A percentile compares a stretch with the other conserved stretches of the same genome.
Evolutionary conservation across 2,329 filamentous ascomycete species (phyloP).

Genomic region (Nannizziopsis barbatae): DNA sequence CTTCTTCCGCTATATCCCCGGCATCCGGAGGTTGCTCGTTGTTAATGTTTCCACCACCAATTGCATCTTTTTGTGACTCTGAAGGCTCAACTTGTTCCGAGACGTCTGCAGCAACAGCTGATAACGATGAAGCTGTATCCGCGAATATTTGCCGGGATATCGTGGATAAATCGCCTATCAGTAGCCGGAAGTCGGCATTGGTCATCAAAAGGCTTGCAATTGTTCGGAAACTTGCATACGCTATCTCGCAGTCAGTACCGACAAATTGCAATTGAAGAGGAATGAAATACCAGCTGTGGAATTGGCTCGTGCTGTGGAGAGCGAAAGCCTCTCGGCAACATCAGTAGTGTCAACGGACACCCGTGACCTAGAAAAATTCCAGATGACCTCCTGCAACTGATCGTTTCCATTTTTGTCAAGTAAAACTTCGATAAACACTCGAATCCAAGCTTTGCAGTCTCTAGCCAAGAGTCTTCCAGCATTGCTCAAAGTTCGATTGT

Average conservation of each 20-base stretch:
- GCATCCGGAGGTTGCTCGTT: constrained; percentile 43
- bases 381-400: constrained; percentile 84
- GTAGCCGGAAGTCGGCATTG: constrained; percentile 80
- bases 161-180: constrained; percentile 67
- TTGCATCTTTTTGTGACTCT: constrained; percentile 43
- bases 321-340: constrained; percentile 49
- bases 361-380: constrained; percentile 67
- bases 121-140: constrained; percentile 71
- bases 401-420: constrained; percentile 72
- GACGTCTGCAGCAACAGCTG: constrained; percentile 61
- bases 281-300: constrained; percentile 50
- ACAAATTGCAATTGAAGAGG: neutral
- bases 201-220: constrained; percentile 75
- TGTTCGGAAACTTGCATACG: constrained; percentile 71
- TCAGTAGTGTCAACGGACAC: constrained; percentile 57
- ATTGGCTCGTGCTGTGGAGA: constrained; percentile 57
- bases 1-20: constrained; percentile 52
- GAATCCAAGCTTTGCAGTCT: constrained; percentile 61
- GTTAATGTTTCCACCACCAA: constrained; percentile 37
- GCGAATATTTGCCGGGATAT: constrained; percentile 75
- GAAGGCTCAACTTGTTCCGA: constrained; percentile 64
- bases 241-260: constrained; percentile 31
- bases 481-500: constrained; percentile 62
- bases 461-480: constrained; percentile 64
- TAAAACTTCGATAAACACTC: constrained; percentile 69